Percentiles rank a stretch among this genome's conserved stretches.
phyloP scores from a whole-genome alignment of 257 asterid species.

The Penstemon newberryi region DNA sequence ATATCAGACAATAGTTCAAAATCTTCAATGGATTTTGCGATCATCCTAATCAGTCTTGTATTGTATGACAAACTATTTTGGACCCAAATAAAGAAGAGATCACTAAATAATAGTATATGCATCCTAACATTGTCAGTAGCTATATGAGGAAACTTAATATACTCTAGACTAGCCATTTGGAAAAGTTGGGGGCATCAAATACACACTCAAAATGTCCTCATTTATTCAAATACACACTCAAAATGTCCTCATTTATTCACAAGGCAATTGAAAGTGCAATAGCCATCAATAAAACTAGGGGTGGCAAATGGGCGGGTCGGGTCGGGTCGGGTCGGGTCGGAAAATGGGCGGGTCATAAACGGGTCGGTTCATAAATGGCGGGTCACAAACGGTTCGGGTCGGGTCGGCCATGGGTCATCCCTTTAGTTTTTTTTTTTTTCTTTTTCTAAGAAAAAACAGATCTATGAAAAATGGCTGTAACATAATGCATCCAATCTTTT shows the following conservation, averaged over 20 bases:
- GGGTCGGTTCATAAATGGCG: too few relatives aligned
- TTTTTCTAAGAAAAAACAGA: too few relatives aligned
- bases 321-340: too few relatives aligned
- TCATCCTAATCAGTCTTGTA: not conserved
- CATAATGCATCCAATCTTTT: too few relatives aligned
- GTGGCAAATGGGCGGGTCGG: too few relatives aligned
- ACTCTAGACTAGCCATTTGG: not conserved
- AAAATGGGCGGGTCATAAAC: too few relatives aligned
- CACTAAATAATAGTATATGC: not conserved
- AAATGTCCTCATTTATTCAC: not conserved
- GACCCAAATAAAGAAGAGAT: not conserved
- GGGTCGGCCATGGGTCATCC: too few relatives aligned
- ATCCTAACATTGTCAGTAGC: not conserved
- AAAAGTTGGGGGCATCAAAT: not conserved
- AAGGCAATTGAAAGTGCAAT: not conserved
- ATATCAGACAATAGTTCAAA: not conserved
- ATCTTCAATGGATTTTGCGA: not conserved
- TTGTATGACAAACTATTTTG: not conserved
- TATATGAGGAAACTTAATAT: not conserved
- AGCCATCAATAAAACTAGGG: not conserved
- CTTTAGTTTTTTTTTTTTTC: too few relatives aligned
- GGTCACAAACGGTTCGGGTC: too few relatives aligned
- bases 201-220: not conserved
- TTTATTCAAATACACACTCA: not conserved
- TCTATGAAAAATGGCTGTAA: too few relatives aligned